Evolutionary conservation across 2,329 filamentous ascomycete species (phyloP), one percentile per base, ranked within the genome.

Genomic region (Ophiocordyceps australis): DNA sequence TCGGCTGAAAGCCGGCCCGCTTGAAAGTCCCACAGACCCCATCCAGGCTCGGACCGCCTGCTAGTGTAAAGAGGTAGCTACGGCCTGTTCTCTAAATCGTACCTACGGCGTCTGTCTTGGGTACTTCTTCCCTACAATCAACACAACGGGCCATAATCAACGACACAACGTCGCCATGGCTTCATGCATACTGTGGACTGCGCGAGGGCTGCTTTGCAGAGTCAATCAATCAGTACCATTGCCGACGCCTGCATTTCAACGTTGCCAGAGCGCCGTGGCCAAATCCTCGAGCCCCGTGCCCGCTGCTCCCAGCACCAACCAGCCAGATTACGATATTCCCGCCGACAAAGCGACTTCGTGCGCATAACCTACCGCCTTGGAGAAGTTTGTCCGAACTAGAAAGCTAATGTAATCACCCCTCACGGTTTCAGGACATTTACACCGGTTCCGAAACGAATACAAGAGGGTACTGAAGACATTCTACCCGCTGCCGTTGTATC

Each of bases 301-400:
- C 34, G 45, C 42, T 35, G 45, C 42, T 33, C 52, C 46, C 30
- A 38, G 38, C 36, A 61, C 33, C 22, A 80, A 89, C 49, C 64
- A 78, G 40, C 82, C 81, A 32, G 76, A 93, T 47, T 94, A 91
- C 50, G 65, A 66, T 37, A 76, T 75, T 22, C 73, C 73, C 26
- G 65, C 79, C 40, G 86, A 95, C 54, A 85, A 83, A 55, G 79
- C 79, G 35, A 91, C 82, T 36, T 94, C 85, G 85, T 94, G 67
- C 39, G 51, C 14, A 8, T 9, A 30, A 17, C 10, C 18, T 5
- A 11, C 14, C 12, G 11, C 4, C 16, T 19, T 5, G 9, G 18
- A 10, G 4, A 10, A n/a, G 4, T 6, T n/a, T 15, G 5, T 14
- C 3, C 4, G 5, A 14, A 5, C 12, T 2, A 4, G 5, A 13